Evolutionary conservation across 1,284 basidiomycete genomes (phyloP), one percentile per base, ranked within the genome.

Genomic region (Cryptococcus wingfieldii): DNA sequence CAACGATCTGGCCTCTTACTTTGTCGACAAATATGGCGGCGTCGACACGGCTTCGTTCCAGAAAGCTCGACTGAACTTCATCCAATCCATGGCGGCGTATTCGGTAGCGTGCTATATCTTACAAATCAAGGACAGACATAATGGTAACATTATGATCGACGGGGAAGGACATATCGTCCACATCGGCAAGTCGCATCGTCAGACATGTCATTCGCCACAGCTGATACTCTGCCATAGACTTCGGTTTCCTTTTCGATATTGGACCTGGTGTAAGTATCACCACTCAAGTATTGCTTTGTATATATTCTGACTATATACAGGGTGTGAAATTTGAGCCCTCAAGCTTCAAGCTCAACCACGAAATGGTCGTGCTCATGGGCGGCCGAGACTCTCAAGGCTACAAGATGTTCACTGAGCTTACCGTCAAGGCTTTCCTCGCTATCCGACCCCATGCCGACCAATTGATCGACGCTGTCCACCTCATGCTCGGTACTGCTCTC

Each of bases 91-190:
- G 96, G 96, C 96, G 1, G 96, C 93, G 18, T 99, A 99, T 77
- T 97, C 93, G 38, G 87, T 98, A n/a, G 90, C 92, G 12, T 98
- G 95, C 75, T 98, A 97, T 76, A 92, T 98, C 61, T 78, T 98
- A 41, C 95, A 98, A 76, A 92, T 98, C 78, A 95, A 96, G 78
- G 96, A 98, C 74, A 80, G 95, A 38, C 95, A 98, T 77, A 98
- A 98, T 70, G 95, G 95, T 19, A 98, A 98, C 74, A 98, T 98
- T 69, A 96, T 98, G 94, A 95, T 98, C 58, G 93, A 97, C 69
- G 91, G 89, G 7, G 89, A 94, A 59, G 95, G 95, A 0, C 93
- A 97, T 71, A 90, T 98, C 59, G 84, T 97, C 4, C 95, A 98
- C 71, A 86, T 98, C 63, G 91, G 89, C 90, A 60, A 51, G 84